A percentile compares a stretch with the other conserved stretches of the same genome.
Evolutionary conservation across 805 yeast species (phyloP).

Genomic region (Teunomyces lycoperdinae): DNA sequence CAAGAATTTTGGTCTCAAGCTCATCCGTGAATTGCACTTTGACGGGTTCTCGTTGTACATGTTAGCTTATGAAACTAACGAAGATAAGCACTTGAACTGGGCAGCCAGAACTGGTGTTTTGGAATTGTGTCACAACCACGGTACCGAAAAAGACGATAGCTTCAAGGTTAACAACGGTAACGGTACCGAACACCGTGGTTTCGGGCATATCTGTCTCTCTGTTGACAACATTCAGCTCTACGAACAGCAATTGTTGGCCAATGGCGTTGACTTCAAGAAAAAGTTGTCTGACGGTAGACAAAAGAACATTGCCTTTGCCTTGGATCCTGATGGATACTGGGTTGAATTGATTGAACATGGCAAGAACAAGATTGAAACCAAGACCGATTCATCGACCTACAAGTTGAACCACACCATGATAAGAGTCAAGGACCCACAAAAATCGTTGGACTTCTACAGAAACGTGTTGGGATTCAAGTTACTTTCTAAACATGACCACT

Average conservation of each 20-base stretch:
- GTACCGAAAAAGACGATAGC: constrained; percentile 55
- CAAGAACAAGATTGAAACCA: constrained; percentile 37
- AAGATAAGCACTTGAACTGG: constrained; percentile 36
- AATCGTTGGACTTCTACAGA: constrained; percentile 74
- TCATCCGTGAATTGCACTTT: constrained; percentile 50
- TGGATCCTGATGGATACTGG: constrained; percentile 98
- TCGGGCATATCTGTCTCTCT: constrained; percentile 89
- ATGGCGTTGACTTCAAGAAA: constrained; percentile 77
- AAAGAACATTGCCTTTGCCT: constrained; percentile 86
- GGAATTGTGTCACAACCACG: constrained; percentile 81
- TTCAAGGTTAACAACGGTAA: constrained; percentile 78
- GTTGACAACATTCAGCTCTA: constrained; percentile 72
- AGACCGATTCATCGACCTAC: constrained; percentile 39
- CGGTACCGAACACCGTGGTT: constrained; percentile 79
- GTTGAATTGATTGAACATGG: constrained; percentile 75
- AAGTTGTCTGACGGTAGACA: constrained; percentile 87
- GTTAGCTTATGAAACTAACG: constrained; percentile 45
- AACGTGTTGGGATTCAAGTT: constrained; percentile 80
- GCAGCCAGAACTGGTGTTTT: constrained; percentile 63
- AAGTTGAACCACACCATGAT: constrained; percentile 89
- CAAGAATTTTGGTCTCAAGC: constrained; percentile 69
- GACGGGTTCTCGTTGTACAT: constrained; percentile 67
- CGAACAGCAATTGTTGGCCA: constrained; percentile 55
- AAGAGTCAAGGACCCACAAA: constrained; percentile 80
- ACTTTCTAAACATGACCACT: constrained; percentile 52